These are phyloP conservation scores for Thraustotheca clavata DNA, from an alignment of 352 stramenopile species.

Conservation along the genomic window DNA sequence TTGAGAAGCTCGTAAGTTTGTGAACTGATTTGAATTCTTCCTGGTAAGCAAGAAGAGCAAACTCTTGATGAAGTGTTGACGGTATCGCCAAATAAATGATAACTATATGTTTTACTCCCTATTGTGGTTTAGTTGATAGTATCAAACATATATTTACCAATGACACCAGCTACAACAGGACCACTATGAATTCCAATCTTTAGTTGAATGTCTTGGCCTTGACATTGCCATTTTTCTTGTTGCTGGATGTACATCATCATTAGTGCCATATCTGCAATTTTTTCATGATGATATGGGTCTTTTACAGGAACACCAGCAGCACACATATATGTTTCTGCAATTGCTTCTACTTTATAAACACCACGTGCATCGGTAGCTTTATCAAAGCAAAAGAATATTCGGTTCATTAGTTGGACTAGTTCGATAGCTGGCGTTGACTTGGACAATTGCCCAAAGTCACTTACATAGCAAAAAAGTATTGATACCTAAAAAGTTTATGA, in stretches of 20 bases:
- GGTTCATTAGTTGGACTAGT: conserved; percentile 23
- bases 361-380: conserved; percentile 17
- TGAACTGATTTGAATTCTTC: conserved; percentile 63
- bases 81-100: conserved; percentile 36
- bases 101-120: conserved; percentile 28
- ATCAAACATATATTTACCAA: conserved; percentile 24
- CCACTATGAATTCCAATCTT: conserved; percentile 30
- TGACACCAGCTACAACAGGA: conserved; percentile 29
- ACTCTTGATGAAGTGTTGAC: conserved; percentile 32
- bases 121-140: background rate
- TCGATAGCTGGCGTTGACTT: conserved; percentile 20
- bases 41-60: conserved; percentile 55
- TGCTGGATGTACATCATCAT: conserved; percentile 23
- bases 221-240: conserved; percentile 29
- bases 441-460: conserved; percentile 23
- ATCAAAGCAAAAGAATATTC: conserved; percentile 24
- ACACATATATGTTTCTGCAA: conserved; percentile 26
- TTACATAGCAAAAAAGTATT: conserved; percentile 35
- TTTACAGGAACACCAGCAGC: conserved; percentile 27
- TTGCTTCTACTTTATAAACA: conserved; percentile 26
- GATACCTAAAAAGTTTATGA: too few relatives aligned
- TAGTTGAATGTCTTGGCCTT: conserved; percentile 36
- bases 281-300: conserved; percentile 58
- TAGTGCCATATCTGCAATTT: conserved; percentile 22
- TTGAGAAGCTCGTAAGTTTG: conserved; percentile 39